Conservation (phyloP, 2,329 filamentous ascomycete species). For the Hymenoscyphus linearis region DNA sequence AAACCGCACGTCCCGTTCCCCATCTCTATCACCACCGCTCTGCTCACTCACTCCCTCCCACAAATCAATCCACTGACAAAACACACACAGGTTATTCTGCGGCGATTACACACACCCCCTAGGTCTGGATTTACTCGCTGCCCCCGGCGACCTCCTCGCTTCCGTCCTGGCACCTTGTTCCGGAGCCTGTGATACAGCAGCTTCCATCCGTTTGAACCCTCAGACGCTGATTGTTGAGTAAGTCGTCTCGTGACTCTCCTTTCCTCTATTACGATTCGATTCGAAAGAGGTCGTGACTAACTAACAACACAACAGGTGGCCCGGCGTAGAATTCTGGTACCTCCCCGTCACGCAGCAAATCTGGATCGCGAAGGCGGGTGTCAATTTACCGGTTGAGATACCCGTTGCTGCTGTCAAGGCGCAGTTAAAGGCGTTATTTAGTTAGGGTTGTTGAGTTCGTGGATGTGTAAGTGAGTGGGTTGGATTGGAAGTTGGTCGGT, state of each 20-base stretch:
- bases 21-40: background rate
- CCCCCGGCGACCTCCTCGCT: background rate
- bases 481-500: background rate
- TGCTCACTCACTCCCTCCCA: background rate
- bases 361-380: background rate
- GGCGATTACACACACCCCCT: background rate
- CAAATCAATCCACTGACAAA: background rate
- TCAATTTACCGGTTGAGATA: background rate
- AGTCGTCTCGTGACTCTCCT: background rate
- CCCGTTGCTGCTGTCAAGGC: background rate
- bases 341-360: background rate
- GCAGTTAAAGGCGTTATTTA: background rate
- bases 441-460: background rate
- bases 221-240: background rate
- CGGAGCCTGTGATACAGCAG: background rate
- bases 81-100: slow-evolving; percentile 1
- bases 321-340: slow-evolving; percentile 2
- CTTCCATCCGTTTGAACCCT: background rate
- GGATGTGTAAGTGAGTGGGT: background rate
- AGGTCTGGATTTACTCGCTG: background rate
- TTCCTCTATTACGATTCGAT: too few species aligned
- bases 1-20: background rate
- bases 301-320: too few species aligned
- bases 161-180: background rate
- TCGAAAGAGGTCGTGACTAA: too few species aligned